A percentile compares a stretch with the other conserved stretches of the same genome.
Evolutionary conservation across 257 asterid genomes (phyloP).

Genomic region (Coffea eugenioides): DNA sequence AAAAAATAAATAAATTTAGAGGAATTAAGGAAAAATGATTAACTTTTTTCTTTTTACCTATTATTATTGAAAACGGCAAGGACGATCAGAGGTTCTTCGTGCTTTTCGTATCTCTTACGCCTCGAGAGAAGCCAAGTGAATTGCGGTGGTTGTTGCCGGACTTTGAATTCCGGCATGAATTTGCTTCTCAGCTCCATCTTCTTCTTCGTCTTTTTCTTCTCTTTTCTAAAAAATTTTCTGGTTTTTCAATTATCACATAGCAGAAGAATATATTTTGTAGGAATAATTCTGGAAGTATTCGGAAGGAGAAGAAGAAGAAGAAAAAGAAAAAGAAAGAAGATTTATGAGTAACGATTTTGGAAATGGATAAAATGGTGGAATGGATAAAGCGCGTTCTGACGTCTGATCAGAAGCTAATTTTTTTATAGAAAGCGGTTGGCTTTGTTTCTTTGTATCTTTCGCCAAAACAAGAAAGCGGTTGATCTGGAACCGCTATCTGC

Average conservation of each 20-base stretch:
- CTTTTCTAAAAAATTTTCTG: neutral
- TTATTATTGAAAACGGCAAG: constrained; percentile 22
- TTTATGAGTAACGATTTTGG: too few relatives aligned
- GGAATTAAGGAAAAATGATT: neutral
- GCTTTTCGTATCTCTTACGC: constrained; percentile 22
- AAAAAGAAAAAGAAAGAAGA: neutral
- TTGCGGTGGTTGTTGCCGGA: constrained; percentile 32
- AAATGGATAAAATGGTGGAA: neutral
- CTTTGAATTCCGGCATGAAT: constrained; percentile 45
- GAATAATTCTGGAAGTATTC: neutral
- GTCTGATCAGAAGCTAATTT: too few relatives aligned
- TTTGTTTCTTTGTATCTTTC: too few relatives aligned
- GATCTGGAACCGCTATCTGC: neutral
- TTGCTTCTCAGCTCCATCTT: constrained; percentile 62
- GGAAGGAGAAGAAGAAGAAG: neutral
- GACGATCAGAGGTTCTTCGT: constrained; percentile 4
- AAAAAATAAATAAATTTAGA: neutral
- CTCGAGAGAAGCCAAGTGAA: constrained; percentile 27
- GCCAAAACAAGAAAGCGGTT: neutral
- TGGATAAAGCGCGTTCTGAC: neutral
- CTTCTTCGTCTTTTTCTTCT: neutral
- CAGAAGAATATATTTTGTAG: neutral
- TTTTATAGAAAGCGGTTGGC: too few relatives aligned
- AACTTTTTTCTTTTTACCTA: constrained; percentile 8
- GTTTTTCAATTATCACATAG: constrained; percentile 19